A percentile compares a stretch with the other conserved stretches of the same genome.
phyloP scores from a whole-genome alignment of 192 early-diverging fungal species.

The Entomortierella lignicola region DNA sequence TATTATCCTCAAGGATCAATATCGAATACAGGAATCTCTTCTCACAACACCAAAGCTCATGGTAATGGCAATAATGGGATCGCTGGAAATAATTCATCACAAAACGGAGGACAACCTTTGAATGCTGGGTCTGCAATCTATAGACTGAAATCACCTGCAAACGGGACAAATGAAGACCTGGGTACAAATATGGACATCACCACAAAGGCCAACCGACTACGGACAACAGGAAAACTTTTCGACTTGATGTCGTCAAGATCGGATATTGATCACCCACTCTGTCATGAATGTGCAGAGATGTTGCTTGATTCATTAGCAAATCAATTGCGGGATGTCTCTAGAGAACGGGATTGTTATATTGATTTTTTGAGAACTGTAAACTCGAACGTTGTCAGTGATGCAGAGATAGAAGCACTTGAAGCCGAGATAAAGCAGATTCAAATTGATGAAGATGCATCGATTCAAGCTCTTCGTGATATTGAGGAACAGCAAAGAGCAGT shows the following conservation, averaged over 20 bases:
- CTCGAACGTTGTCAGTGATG: conserved; percentile 58
- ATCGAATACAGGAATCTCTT: neutral
- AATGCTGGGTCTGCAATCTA: neutral
- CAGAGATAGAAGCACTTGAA: conserved; percentile 62
- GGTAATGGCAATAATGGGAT: neutral
- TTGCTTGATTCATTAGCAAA: conserved; percentile 76
- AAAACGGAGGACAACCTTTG: conserved; percentile 2
- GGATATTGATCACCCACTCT: conserved; percentile 84
- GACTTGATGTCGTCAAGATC: conserved; percentile 82
- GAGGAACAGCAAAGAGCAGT: conserved; percentile 57
- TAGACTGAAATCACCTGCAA: conserved; percentile 13
- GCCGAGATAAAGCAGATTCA: conserved; percentile 64
- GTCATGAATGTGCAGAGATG: conserved; percentile 91
- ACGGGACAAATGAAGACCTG: conserved; percentile 20
- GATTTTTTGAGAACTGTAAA: conserved; percentile 74
- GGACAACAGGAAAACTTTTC: conserved; percentile 77
- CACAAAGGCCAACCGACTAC: conserved; percentile 62
- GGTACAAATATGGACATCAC: conserved; percentile 23
- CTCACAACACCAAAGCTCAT: conserved; percentile 1
- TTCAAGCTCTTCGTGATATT: conserved; percentile 61
- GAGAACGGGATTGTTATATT: conserved; percentile 82
- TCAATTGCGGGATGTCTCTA: conserved; percentile 73
- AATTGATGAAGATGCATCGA: conserved; percentile 52
- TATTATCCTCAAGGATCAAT: conserved; percentile 20
- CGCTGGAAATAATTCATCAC: neutral